Base-by-base conservation (phyloP, 345 rosid genomes). In the Gossypium anomalum region DNA sequence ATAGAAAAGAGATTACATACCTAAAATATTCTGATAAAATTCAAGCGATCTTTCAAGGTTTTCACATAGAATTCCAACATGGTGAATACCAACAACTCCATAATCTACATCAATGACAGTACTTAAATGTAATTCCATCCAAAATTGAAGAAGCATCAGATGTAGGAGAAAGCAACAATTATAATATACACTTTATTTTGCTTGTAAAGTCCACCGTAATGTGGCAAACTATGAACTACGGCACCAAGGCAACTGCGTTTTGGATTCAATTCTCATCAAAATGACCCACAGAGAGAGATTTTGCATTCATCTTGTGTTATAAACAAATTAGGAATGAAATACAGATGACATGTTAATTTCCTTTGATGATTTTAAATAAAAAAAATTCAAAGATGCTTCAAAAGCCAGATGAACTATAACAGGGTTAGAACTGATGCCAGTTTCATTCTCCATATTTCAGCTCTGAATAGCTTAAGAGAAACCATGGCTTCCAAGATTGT, bases 31-130 rank as follows among this genome's bases (percentile, higher is more conserved):
- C 84, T 92, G 90, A 80, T 95, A 95, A 81, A 89, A 95, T 51
- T 90, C 91, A 1, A 95, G 89, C 4, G 99, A 95, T 74, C 90
- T 83, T 76, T 93, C 98, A 2, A 95, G 87, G 84, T 89, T 89
- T 69, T 89, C 85, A 47, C 99, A 91, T 43, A 95, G 89, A 47
- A 95, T 75, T 68, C 97, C 98, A 9, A 95, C 99, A 48, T 95
- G 99, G 68, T 95, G 99, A 61, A 91, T 80, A 44, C 93, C 79
- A 67, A 93, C 88, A 76, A 87, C 89, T 53, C 96, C 99, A 74
- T 89, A 91, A 82, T 95, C 98, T 95, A 85, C 74, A 81, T 51
- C 47, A 68, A 59, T 20, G 66, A 70, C 67, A 67, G 47, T 43
- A 65, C 70, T 49, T 43, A 29, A 56, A 44, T 11, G 52, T 15